Base-by-base conservation (phyloP, 192 early-diverging fungal genomes). In the Backusella morwellensis region DNA sequence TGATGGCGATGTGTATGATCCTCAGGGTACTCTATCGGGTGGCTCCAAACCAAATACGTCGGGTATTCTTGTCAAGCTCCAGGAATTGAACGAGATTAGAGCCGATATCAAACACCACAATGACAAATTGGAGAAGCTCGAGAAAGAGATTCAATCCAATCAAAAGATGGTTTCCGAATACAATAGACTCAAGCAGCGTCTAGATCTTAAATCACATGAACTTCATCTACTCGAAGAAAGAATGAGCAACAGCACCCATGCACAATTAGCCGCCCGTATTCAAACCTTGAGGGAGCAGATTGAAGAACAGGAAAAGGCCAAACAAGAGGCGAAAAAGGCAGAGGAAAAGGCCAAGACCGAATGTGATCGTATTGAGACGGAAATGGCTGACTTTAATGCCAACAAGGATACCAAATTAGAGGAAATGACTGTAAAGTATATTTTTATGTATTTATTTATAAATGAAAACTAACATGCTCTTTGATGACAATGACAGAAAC, bases 1-100 rank as follows among this genome's bases (percentile, higher is more conserved):
- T 0, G 97, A 98, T 38, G 98, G 98, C 50, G 98, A 99, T 82
- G 88, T 96, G 3, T 99, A 99, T 81, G 97, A 99, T 77, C 97
- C 98, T 11, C 90, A 91, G 17, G 98, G 98, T 35, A 93, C 93
- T 4, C 88, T 99, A 74, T 92, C 96, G 15, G 98, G 98, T 72
- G 98, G 98, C 2, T 93, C 96, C 6, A 91, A 89, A 76, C 88
- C 95, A 3, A 85, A 82, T 11, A 91, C 91, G 6, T 82, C 87
- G 0, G 95, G 95, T 2, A 84, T 95, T 34, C 87, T 99, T 0
- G 77, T 89, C 4, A 90, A 93, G 47, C 63, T 99, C 34, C 92
- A 97, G 77, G 83, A 89, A 17, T 82, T 97, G 12, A 90, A 92
- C 66, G 85, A 81, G n/a, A 83, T 94, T 15, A 84, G 89, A 23